Evolutionary conservation across 2,329 filamentous ascomycete genomes (phyloP).

Genomic region (Eutypa lata): DNA sequence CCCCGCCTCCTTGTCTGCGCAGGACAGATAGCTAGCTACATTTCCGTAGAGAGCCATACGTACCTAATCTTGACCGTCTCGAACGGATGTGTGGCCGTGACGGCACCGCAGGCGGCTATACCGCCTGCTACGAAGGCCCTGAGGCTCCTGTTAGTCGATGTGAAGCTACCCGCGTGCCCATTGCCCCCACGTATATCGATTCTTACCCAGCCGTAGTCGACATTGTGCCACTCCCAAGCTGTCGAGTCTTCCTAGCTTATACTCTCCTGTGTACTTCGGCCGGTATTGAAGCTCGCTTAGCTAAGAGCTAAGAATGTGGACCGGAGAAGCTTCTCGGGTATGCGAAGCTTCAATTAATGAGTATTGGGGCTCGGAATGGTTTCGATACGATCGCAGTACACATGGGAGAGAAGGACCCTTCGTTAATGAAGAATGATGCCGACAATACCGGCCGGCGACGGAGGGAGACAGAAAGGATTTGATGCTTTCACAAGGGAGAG

Average conservation of each 20-base stretch:
- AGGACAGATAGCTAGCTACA: no score
- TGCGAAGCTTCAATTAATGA: not conserved
- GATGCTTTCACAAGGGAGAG: no score
- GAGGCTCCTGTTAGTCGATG: slow-evolving; percentile 12
- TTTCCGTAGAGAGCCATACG: slow-evolving; percentile 22
- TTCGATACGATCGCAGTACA: not conserved
- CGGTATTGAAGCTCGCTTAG: not conserved
- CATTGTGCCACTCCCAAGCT: not conserved
- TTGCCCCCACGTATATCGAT: not conserved
- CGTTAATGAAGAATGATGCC: not conserved
- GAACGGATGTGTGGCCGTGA: slow-evolving; percentile 96
- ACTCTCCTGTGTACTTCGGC: no score
- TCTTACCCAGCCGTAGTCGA: slow-evolving; percentile 26
- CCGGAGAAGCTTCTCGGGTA: not conserved
- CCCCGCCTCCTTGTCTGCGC: no score
- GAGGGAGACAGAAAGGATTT: not conserved
- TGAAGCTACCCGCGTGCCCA: not conserved
- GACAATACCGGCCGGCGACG: not conserved
- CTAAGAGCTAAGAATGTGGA: not conserved
- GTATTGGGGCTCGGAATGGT: not conserved
- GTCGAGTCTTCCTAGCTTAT: not conserved
- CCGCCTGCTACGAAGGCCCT: slow-evolving; percentile 93
- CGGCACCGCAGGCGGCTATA: slow-evolving; percentile 93
- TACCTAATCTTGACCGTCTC: slow-evolving; percentile 98
- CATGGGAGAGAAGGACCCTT: no score